Evolutionary conservation across 2,329 filamentous ascomycete species (phyloP).

Genomic region (Aspergillus pseudoglaucus): DNA sequence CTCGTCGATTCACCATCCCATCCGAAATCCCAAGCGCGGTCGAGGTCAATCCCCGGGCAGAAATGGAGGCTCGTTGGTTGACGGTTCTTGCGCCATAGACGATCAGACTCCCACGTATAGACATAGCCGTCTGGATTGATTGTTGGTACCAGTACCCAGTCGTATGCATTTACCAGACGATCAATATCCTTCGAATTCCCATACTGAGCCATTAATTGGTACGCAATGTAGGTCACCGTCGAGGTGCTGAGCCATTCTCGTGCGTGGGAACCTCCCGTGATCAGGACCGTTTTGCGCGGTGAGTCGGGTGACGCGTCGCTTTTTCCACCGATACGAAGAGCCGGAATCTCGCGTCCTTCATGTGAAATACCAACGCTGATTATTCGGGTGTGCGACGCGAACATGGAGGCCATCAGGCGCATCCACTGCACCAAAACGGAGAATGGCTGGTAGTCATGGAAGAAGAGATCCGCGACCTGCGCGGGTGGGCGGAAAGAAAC

Average conservation of each 20-base stretch:
- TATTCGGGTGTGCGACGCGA: conserved; percentile 68
- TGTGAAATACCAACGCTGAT: conserved; percentile 76
- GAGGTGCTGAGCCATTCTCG: conserved; percentile 94
- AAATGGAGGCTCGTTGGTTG: conserved; percentile 76
- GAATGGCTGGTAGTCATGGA: conserved; percentile 84
- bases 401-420: conserved; percentile 81
- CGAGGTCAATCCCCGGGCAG: conserved; percentile 82
- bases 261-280: conserved; percentile 83
- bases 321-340: conserved; percentile 65
- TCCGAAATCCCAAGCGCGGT: conserved; percentile 76
- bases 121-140: conserved; percentile 92
- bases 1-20: conserved; percentile 66
- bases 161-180: conserved; percentile 72
- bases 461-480: conserved; percentile 63
- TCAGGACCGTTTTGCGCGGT: conserved; percentile 67
- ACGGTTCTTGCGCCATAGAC: conserved; percentile 87
- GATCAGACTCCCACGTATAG: conserved; percentile 86
- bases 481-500: conserved; percentile 26
- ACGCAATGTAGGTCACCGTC: conserved; percentile 85
- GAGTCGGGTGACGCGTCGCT: conserved; percentile 41
- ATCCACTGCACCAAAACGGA: conserved; percentile 87
- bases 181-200: conserved; percentile 66
- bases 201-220: conserved; percentile 77
- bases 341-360: conserved; percentile 80
- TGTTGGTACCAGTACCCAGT: conserved; percentile 81